Conservation (phyloP, 192 early-diverging fungal genomes). For the Mortierella claussenii region DNA sequence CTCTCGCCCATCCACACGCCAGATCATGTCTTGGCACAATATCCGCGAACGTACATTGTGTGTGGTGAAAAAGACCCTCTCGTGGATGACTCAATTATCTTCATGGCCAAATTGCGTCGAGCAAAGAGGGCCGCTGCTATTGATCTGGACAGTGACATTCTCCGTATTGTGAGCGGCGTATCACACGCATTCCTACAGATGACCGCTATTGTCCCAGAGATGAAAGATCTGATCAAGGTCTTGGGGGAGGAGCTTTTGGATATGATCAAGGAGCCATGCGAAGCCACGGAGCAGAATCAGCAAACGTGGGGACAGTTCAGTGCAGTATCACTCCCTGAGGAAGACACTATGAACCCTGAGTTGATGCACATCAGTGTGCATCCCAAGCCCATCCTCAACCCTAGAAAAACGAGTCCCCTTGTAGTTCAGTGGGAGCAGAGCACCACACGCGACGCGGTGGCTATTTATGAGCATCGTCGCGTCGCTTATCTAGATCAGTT, state of each 20-base stretch:
- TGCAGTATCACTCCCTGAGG: slow-evolving; percentile 4
- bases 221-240: slow-evolving; percentile 54
- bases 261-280: slow-evolving; percentile 27
- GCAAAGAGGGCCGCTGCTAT: slow-evolving; percentile 68
- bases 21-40: slow-evolving; percentile 84
- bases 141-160: slow-evolving; percentile 29
- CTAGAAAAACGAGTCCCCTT: slow-evolving; percentile 26
- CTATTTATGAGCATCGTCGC: slow-evolving; percentile 47
- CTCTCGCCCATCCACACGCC: slow-evolving; percentile 89
- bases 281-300: neutral
- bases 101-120: slow-evolving; percentile 85
- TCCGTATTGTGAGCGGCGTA: slow-evolving; percentile 80
- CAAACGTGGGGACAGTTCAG: slow-evolving; percentile 19
- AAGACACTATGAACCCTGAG: neutral
- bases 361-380: slow-evolving; percentile 8
- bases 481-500: slow-evolving; percentile 46
- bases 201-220: slow-evolving; percentile 80
- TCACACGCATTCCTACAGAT: slow-evolving; percentile 75
- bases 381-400: slow-evolving; percentile 4
- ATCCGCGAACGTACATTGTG: slow-evolving; percentile 91
- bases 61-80: slow-evolving; percentile 97
- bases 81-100: slow-evolving; percentile 95
- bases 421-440: slow-evolving; percentile 32
- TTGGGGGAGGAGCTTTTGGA: slow-evolving; percentile 54
- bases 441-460: slow-evolving; percentile 36